phyloP scores from a whole-genome alignment of 2,329 filamentous ascomycete genomes.

The Alternaria alternata region DNA sequence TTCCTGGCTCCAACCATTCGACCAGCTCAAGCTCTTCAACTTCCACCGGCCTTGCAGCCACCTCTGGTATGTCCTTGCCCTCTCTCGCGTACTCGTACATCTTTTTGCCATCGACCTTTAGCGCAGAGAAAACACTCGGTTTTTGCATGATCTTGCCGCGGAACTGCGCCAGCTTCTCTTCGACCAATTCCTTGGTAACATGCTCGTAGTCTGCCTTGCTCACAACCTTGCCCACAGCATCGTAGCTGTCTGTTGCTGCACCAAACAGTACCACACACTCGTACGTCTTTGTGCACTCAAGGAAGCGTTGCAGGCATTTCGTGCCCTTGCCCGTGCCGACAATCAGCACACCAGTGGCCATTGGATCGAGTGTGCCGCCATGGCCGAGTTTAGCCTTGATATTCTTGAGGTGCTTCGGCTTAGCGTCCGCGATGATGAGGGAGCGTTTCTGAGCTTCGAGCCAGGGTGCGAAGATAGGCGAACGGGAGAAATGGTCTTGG shows the following conservation, averaged over 20 bases:
- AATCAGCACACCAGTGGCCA: constrained; percentile 92
- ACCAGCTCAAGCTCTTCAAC: constrained; percentile 80
- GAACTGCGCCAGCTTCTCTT: constrained; percentile 77
- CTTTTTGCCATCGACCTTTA: constrained; percentile 92
- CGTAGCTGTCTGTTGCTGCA: constrained; percentile 91
- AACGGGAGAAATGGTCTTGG: constrained; percentile 83
- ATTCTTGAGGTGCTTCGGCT: constrained; percentile 62
- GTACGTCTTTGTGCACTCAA: constrained; percentile 91
- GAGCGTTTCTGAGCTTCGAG: constrained; percentile 69
- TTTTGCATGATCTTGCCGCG: constrained; percentile 86
- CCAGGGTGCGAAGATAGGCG: constrained; percentile 79
- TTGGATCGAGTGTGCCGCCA: constrained; percentile 91
- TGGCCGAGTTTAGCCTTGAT: constrained; percentile 90
- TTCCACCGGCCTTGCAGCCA: constrained; percentile 80
- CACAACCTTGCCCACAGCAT: constrained; percentile 83
- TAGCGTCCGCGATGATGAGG: constrained; percentile 63
- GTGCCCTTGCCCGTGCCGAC: constrained; percentile 87
- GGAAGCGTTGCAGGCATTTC: constrained; percentile 79
- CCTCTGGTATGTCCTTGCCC: constrained; percentile 87
- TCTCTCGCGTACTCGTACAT: constrained; percentile 95
- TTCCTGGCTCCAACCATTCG: constrained; percentile 83
- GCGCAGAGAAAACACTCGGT: constrained; percentile 89
- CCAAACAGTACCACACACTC: constrained; percentile 91
- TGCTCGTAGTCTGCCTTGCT: constrained; percentile 78
- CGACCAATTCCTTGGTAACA: constrained; percentile 79